phyloP scores from a whole-genome alignment of 2,329 filamentous ascomycete genomes.

The Metarhizium robertsii region DNA sequence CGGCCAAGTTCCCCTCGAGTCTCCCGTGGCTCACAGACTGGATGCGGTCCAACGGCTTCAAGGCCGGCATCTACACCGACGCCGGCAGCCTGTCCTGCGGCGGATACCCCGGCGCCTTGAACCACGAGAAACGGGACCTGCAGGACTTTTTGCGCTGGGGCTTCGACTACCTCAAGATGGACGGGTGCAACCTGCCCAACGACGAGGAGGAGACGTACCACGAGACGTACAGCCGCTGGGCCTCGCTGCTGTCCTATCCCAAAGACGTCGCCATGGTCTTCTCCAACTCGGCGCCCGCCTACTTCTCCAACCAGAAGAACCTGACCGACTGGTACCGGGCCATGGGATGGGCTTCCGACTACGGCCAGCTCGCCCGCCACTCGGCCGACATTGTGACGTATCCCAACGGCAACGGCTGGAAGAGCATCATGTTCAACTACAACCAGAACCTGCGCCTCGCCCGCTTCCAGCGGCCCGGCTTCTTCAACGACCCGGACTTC shows the following conservation, averaged over 20 bases:
- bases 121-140: conserved; percentile 31
- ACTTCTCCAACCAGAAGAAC: conserved; percentile 27
- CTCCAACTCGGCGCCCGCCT: conserved; percentile 35
- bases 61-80: conserved; percentile 37
- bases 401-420: conserved; percentile 31
- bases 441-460: conserved; percentile 30
- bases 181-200: conserved; percentile 28
- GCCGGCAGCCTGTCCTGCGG: conserved; percentile 34
- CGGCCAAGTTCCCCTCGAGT: conserved; percentile 30
- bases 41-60: conserved; percentile 28
- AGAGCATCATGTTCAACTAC: conserved; percentile 39
- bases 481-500: conserved; percentile 29
- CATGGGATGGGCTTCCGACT: conserved; percentile 32
- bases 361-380: conserved; percentile 34
- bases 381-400: conserved; percentile 33
- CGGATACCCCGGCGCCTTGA: conserved; percentile 30
- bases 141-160: conserved; percentile 28
- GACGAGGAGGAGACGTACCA: conserved; percentile 12
- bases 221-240: conserved; percentile 31
- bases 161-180: conserved; percentile 29
- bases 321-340: conserved; percentile 33
- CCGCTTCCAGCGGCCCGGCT: conserved; percentile 27
- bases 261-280: conserved; percentile 28
- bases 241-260: conserved; percentile 11
- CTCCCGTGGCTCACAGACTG: conserved; percentile 30